Percentiles rank a stretch among this genome's conserved stretches.
Conservation (phyloP, 139 green algal genomes). For the Coccomyxa sp. region DNA sequence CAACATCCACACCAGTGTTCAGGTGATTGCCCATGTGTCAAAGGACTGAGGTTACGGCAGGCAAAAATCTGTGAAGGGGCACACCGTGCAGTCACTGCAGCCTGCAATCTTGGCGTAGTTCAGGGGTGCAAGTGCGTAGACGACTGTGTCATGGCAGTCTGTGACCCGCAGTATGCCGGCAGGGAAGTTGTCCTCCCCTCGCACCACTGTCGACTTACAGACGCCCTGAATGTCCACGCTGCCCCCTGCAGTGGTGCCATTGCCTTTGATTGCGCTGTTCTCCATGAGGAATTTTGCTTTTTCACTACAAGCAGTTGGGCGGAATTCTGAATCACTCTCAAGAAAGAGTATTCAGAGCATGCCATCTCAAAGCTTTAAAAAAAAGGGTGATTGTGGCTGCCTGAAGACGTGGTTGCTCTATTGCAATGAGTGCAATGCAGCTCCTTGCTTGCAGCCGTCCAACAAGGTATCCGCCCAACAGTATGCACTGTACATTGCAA, state of each 20-base stretch:
- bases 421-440: too few species aligned
- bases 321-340: constrained; percentile 10
- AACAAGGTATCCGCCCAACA: too few species aligned
- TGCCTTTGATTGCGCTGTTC: constrained; percentile 12
- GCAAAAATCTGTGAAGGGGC: too few species aligned
- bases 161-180: constrained; percentile 44
- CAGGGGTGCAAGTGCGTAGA: constrained; percentile 83
- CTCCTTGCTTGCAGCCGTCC: too few species aligned
- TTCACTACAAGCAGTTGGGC: too few species aligned
- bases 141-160: constrained; percentile 79
- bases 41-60: too few species aligned
- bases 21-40: too few species aligned
- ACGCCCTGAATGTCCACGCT: constrained; percentile 50
- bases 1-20: too few species aligned
- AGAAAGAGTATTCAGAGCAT: constrained; percentile 7
- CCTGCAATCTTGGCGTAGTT: constrained; percentile 58
- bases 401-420: too few species aligned
- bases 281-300: background rate
- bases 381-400: too few species aligned
- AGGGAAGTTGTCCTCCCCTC: constrained; percentile 70
- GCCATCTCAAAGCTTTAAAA: too few species aligned
- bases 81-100: constrained; percentile 76
- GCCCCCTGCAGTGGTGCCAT: constrained; percentile 13
- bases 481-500: too few species aligned
- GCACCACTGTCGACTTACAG: constrained; percentile 68